Base-by-base conservation (phyloP, 2,329 filamentous ascomycete genomes). In the Neonectria ditissima region DNA sequence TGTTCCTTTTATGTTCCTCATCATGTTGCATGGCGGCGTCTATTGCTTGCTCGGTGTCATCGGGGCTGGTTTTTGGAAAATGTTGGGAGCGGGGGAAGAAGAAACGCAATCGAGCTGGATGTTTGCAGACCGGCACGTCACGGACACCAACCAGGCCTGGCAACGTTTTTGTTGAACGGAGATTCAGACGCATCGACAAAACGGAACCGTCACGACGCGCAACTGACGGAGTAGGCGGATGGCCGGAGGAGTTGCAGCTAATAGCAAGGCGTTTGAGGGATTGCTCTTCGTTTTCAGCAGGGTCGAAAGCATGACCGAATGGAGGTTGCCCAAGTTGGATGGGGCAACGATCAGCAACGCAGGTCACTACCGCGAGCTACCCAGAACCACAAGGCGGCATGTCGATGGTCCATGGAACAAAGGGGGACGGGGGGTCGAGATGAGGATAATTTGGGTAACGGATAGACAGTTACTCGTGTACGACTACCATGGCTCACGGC, bases 1-100 rank as follows among this genome's bases (percentile, higher is more conserved):
- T 69, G 72, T 64, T 67, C 65, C 67, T 73, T 70, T 69, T 72
- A 65, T 74, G 65, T 75, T 71, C 55, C 72, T 75, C 72, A 76
- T 77, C 66, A 76, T 76, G 72, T 70, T 76, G 77, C 77, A 77
- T 78, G 74, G 73, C 67, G 77, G 77, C 76, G 76, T 78, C 74
- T 74, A 69, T 66, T 67, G 69, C 69, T 65, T 67, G 69, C 69
- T 68, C 69, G 63, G 52, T 67, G 68, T 72, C 74, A 65, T 67
- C 53, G 59, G 52, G 64, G 47, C 61, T 61, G 57, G 60, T 48
- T 70, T 41, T 68, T 68, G 65, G 66, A 74, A 68, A 69, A 71
- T 67, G 61, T 55, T 60, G 53, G 65, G 64, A 62, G 62, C 59
- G 59, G 67, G 64, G 28, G n/a, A 66, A 65, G 62, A 65, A 63